Conservation (phyloP, 768 basidiomycete genomes). For the Auricularia cornea region DNA sequence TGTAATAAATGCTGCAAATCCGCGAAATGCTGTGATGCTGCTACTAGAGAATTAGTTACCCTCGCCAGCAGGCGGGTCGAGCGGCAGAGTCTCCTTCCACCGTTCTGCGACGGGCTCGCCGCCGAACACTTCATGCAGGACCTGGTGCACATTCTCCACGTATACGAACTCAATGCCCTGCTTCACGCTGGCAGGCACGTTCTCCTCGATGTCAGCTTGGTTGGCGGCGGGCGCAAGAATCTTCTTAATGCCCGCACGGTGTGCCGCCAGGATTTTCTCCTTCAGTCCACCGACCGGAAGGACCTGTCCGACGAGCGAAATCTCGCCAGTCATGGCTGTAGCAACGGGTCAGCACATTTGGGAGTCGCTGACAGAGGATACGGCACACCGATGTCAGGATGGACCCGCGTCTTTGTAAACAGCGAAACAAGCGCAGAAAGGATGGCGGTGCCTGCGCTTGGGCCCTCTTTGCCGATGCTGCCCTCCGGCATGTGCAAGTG, state of each 20-base stretch:
- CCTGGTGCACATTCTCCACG: constrained; percentile 87
- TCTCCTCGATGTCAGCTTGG: constrained; percentile 92
- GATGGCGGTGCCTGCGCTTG: constrained; percentile 93
- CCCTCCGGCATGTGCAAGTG: constrained; percentile 98
- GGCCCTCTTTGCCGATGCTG: constrained; percentile 89
- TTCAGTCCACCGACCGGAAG: constrained; percentile 93
- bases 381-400: constrained; percentile 76
- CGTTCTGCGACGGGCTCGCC: constrained; percentile 48
- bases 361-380: background rate
- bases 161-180: constrained; percentile 91
- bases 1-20: background rate
- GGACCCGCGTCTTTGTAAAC: constrained; percentile 76
- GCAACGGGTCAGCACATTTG: background rate
- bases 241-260: constrained; percentile 92
- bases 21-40: background rate
- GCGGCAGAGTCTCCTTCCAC: constrained; percentile 57
- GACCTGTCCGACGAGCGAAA: constrained; percentile 92
- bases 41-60: background rate
- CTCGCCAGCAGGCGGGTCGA: constrained; percentile 8
- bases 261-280: constrained; percentile 94
- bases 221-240: constrained; percentile 83
- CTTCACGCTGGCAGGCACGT: constrained; percentile 94
- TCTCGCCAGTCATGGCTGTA: constrained; percentile 95
- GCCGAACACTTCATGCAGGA: constrained; percentile 78
- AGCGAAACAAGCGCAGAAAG: constrained; percentile 85